Evolutionary conservation across 2,329 filamentous ascomycete species (phyloP).

Genomic region (Botrytis paeoniae): DNA sequence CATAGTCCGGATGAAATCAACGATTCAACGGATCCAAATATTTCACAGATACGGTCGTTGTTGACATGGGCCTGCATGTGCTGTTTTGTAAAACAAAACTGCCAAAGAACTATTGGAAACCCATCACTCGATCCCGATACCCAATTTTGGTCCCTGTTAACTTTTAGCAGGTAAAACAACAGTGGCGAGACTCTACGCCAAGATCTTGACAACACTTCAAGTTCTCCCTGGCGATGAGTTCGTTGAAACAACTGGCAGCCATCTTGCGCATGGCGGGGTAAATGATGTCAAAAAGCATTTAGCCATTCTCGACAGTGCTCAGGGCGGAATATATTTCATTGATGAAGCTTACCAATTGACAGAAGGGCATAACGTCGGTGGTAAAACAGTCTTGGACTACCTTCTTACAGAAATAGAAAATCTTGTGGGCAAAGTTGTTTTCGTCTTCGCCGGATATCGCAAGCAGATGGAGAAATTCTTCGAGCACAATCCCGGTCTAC

Average conservation of each 20-base stretch:
- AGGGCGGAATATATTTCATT: slow-evolving; percentile 71
- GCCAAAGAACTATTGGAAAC: neutral
- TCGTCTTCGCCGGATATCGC: slow-evolving; percentile 70
- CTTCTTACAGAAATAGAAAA: slow-evolving; percentile 73
- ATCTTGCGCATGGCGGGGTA: slow-evolving; percentile 61
- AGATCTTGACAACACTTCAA: slow-evolving; percentile 60
- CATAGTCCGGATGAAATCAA: neutral
- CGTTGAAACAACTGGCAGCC: slow-evolving; percentile 65
- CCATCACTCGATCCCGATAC: neutral
- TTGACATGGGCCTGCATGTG: neutral
- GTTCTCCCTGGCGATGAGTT: slow-evolving; percentile 60
- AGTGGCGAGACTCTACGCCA: slow-evolving; percentile 66
- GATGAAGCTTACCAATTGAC: slow-evolving; percentile 77
- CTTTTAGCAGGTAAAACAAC: slow-evolving; percentile 69
- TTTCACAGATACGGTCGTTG: neutral
- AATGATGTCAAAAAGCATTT: slow-evolving; percentile 55
- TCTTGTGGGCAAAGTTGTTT: slow-evolving; percentile 63
- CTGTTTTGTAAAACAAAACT: neutral
- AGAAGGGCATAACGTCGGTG: slow-evolving; percentile 54
- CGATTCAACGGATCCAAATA: neutral
- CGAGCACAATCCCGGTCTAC: slow-evolving; percentile 67
- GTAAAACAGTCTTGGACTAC: slow-evolving; percentile 64
- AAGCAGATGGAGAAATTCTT: slow-evolving; percentile 77
- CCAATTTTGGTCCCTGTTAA: slow-evolving; percentile 11
- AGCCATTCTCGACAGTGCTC: slow-evolving; percentile 55